Evolutionary conservation across 768 basidiomycete genomes (phyloP).

Genomic region (Boletus rubroflammeus): DNA sequence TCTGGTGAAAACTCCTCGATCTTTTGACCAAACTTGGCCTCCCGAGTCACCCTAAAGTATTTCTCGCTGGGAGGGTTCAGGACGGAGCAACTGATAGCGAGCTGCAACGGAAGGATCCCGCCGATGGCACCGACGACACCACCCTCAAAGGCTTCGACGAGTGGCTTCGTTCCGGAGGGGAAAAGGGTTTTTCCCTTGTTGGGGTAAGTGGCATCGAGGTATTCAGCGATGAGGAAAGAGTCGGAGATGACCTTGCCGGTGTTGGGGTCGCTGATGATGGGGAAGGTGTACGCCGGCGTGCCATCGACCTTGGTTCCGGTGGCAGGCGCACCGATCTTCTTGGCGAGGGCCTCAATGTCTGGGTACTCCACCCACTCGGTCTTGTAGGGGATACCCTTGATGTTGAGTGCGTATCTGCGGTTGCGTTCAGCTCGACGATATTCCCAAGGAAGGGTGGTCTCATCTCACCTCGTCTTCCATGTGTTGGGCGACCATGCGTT

Average conservation of each 20-base stretch:
- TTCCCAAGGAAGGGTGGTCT: not conserved
- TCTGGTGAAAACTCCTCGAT: slow-evolving; percentile 36
- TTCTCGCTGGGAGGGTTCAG: slow-evolving; percentile 29
- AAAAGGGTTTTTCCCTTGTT: slow-evolving; percentile 34
- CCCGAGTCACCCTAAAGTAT: slow-evolving; percentile 36
- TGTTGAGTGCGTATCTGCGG: slow-evolving; percentile 36
- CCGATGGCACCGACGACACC: slow-evolving; percentile 10
- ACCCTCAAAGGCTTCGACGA: slow-evolving; percentile 39
- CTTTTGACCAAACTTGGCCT: slow-evolving; percentile 29
- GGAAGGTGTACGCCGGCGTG: slow-evolving; percentile 36
- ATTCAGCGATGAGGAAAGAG: slow-evolving; percentile 42
- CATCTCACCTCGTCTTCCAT: slow-evolving; percentile 42
- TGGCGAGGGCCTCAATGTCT: slow-evolving; percentile 36
- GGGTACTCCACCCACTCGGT: slow-evolving; percentile 45
- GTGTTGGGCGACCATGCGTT: slow-evolving; percentile 45
- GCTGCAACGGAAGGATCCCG: slow-evolving; percentile 12
- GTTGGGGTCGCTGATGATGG: slow-evolving; percentile 39
- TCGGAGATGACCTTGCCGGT: slow-evolving; percentile 37
- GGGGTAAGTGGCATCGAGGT: slow-evolving; percentile 44
- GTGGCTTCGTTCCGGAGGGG: slow-evolving; percentile 36
- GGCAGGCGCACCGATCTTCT: slow-evolving; percentile 31
- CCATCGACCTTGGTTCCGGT: slow-evolving; percentile 31
- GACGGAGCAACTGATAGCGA: slow-evolving; percentile 6
- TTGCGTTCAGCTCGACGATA: not conserved
- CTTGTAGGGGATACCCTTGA: slow-evolving; percentile 39